A percentile compares a stretch with the other conserved stretches of the same genome.
Evolutionary conservation across 257 asterid species (phyloP).

Genomic region (Salvia splendens): DNA sequence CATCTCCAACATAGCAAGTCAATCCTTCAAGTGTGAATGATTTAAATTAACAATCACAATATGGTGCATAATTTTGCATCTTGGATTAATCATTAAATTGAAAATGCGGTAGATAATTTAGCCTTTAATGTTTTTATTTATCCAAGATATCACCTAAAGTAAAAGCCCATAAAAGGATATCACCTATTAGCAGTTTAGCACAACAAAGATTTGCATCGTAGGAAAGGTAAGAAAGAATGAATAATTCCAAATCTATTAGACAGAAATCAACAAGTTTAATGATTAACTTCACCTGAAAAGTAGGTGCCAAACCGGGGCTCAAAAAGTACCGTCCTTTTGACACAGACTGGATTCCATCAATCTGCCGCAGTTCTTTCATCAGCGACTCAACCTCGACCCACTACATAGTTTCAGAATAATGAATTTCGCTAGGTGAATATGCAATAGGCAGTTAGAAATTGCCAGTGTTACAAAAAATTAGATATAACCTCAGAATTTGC

Average conservation of each 20-base stretch:
- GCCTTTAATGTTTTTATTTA: too few species aligned
- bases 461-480: constrained; percentile 2
- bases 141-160: not conserved
- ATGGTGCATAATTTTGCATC: not conserved
- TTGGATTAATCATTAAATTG: not conserved
- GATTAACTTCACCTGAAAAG: constrained; percentile 72
- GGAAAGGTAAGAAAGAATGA: not conserved
- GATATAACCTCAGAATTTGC: constrained; percentile 63
- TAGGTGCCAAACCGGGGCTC: constrained; percentile 98
- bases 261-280: not conserved
- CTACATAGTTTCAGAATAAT: constrained; percentile 39
- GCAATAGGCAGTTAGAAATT: constrained; percentile 1
- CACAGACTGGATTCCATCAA: constrained; percentile 76
- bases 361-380: constrained; percentile 62
- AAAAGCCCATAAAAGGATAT: not conserved
- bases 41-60: not conserved
- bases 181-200: too few species aligned
- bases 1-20: not conserved
- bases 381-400: constrained; percentile 89
- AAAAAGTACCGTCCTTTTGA: constrained; percentile 78
- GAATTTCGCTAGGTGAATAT: not conserved
- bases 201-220: not conserved
- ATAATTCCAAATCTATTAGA: not conserved
- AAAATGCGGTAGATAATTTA: too few species aligned
- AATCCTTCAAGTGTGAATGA: not conserved